Evolutionary conservation across 2,329 filamentous ascomycete species (phyloP), one percentile per base, ranked within the genome.

Genomic region (Phoma sp.): DNA sequence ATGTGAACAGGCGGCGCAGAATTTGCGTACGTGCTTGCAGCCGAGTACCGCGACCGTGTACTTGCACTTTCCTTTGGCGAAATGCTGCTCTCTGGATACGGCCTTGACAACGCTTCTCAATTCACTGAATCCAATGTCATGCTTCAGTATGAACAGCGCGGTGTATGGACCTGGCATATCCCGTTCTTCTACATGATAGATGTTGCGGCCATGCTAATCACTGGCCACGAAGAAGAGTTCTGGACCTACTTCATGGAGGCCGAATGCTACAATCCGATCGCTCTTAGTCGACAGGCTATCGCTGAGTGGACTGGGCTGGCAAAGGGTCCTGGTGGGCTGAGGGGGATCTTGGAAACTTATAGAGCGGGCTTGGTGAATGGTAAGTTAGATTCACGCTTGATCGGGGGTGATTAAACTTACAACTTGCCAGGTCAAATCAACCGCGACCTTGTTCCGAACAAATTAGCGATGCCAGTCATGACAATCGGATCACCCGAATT

Each of bases 241-340:
- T 74, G 72, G 71, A 67, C 69, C 42, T 57, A 23, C 64, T 74
- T 73, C 59, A 73, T 74, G 53, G 71, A 71, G 54, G 67, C 70
- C 52, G 71, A 74, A 55, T 74, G 69, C 57, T 74, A 73, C 50
- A 71, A 74, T 21, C 72, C 72, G 2, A 65, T 66, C 15, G 53
- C 63, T 3, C 69, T 74, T 26, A 66, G 68, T 43, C 63, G 66
- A 1, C 62, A 62, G 39, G 72, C 45, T 17, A 45, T 55, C 18
- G 66, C 4, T 42, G 72, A 28, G 60, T 72, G 46, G 68, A 74
- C 54, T 68, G 70, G 70, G 62, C 28, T 50, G 70, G 30, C 67
- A 65, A 48, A 69, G 64, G 42, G 68, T 65, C 28, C 68, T 66
- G 57, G 70, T 7, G 64, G 66, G 42, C 53, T 73, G n/a, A 63